Evolutionary conservation across 1,284 basidiomycete species (phyloP).

Genomic region (Tremellales sp.): DNA sequence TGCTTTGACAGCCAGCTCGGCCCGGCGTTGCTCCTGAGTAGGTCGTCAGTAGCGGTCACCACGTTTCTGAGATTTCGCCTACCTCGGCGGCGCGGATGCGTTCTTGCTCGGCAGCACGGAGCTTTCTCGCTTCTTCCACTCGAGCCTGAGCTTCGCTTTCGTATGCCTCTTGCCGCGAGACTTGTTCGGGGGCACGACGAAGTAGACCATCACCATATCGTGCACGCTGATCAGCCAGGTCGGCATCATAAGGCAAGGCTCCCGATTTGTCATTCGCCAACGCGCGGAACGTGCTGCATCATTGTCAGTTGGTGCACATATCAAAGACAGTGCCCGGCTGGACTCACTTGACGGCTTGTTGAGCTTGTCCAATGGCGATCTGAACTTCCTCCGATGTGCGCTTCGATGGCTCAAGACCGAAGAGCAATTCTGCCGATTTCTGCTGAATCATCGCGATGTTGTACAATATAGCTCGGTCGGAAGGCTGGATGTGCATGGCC

Average conservation of each 20-base stretch:
- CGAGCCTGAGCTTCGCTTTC: slow-evolving; percentile 69
- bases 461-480: slow-evolving; percentile 81
- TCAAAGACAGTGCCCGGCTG: background rate
- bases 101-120: slow-evolving; percentile 46
- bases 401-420: slow-evolving; percentile 66
- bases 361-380: slow-evolving; percentile 71
- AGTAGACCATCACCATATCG: slow-evolving; percentile 83
- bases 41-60: slow-evolving; percentile 54
- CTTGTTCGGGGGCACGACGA: slow-evolving; percentile 70
- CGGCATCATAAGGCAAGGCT: slow-evolving; percentile 73
- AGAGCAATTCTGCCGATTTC: slow-evolving; percentile 83
- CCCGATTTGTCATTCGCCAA: slow-evolving; percentile 68
- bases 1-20: slow-evolving; percentile 56
- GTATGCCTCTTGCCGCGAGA: slow-evolving; percentile 65
- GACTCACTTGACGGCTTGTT: slow-evolving; percentile 78
- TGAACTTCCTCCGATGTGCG: slow-evolving; percentile 74
- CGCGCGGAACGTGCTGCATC: slow-evolving; percentile 71
- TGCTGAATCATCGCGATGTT: slow-evolving; percentile 97
- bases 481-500: slow-evolving; percentile 75
- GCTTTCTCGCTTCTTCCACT: slow-evolving; percentile 63
- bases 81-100: slow-evolving; percentile 44
- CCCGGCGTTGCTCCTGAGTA: slow-evolving; percentile 28
- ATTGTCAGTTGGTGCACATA: slow-evolving; percentile 2
- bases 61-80: slow-evolving; percentile 9
- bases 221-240: slow-evolving; percentile 79